Evolutionary conservation across 768 basidiomycete genomes (phyloP).

Genomic region (Kwoniella mangroviensis): DNA sequence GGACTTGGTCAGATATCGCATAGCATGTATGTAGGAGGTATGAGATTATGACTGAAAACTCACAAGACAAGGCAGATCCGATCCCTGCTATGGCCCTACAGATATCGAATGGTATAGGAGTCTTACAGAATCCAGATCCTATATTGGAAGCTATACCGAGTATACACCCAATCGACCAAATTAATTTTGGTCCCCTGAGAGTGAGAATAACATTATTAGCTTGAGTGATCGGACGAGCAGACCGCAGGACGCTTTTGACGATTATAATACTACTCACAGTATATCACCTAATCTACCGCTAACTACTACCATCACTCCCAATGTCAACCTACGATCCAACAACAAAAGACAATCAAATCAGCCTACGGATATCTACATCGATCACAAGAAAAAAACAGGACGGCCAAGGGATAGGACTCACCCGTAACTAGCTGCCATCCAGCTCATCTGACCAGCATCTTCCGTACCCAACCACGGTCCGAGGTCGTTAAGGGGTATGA

Average conservation of each 20-base stretch:
- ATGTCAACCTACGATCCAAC: slow-evolving; percentile 29
- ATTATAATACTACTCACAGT: slow-evolving; percentile 22
- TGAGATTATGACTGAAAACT: slow-evolving; percentile 1
- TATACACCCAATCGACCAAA: slow-evolving; percentile 21
- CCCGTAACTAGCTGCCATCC: slow-evolving; percentile 41
- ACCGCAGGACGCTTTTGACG: background rate
- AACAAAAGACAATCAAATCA: background rate
- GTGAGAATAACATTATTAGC: background rate
- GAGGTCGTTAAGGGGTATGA: slow-evolving; percentile 38
- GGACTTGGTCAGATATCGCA: background rate
- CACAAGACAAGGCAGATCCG: slow-evolving; percentile 37
- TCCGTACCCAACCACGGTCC: slow-evolving; percentile 32
- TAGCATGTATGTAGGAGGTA: too few species aligned
- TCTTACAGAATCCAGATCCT: slow-evolving; percentile 20
- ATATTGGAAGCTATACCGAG: slow-evolving; percentile 25
- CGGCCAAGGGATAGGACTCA: slow-evolving; percentile 6
- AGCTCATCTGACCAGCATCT: slow-evolving; percentile 35
- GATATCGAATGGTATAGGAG: slow-evolving; percentile 35
- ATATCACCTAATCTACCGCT: slow-evolving; percentile 43
- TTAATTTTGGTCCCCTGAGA: slow-evolving; percentile 27
- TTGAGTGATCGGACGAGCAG: background rate
- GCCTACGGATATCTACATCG: background rate
- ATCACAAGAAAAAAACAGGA: background rate
- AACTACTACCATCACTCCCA: slow-evolving; percentile 41
- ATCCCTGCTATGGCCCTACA: slow-evolving; percentile 40